Conservation (phyloP, 2,329 filamentous ascomycete genomes). For the Colletotrichum salicis region DNA sequence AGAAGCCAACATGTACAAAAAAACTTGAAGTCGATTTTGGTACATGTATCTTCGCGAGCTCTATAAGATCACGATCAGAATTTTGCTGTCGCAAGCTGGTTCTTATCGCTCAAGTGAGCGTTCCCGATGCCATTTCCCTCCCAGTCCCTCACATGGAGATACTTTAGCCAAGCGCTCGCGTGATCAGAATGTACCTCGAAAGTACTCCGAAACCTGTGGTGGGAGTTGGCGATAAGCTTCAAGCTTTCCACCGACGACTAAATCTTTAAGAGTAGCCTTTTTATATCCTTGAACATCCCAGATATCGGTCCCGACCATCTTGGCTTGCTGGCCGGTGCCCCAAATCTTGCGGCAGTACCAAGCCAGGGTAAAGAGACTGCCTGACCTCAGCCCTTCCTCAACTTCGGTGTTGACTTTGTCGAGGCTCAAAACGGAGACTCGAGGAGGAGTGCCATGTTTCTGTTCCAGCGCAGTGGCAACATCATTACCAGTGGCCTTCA, state of each 20-base stretch:
- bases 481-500: slow-evolving; percentile 40
- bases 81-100: no score
- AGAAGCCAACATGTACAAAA: no score
- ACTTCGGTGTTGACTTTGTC: slow-evolving; percentile 41
- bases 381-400: slow-evolving; percentile 35
- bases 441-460: slow-evolving; percentile 37
- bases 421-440: slow-evolving; percentile 35
- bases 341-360: slow-evolving; percentile 44
- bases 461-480: slow-evolving; percentile 37
- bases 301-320: slow-evolving; percentile 38
- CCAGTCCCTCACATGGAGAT: no score
- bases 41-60: no score
- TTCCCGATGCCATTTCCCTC: no score
- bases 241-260: slow-evolving; percentile 39
- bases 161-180: no score
- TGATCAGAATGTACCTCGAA: background rate
- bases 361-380: slow-evolving; percentile 36
- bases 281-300: slow-evolving; percentile 42
- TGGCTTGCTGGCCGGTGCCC: slow-evolving; percentile 38
- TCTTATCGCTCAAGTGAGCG: no score
- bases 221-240: slow-evolving; percentile 40
- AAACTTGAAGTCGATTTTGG: no score
- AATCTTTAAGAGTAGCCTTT: slow-evolving; percentile 38
- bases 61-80: no score
- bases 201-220: slow-evolving; percentile 32